Evolutionary conservation across 345 rosid species (phyloP).

Genomic region (Kandelia obovata): DNA sequence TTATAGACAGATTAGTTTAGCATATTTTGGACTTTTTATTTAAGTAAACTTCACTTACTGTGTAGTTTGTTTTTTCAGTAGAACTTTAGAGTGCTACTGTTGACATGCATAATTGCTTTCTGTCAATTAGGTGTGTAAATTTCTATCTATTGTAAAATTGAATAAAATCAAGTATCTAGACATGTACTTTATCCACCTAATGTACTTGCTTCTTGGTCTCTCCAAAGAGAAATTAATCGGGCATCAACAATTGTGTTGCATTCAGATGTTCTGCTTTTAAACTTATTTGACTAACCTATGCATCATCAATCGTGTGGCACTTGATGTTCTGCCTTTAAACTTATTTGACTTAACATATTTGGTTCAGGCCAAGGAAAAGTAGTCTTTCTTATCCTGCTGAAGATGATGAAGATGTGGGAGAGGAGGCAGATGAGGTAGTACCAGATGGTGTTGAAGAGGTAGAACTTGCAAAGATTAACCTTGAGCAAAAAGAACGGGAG

Average conservation of each 20-base stretch:
- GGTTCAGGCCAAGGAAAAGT: conserved; percentile 84
- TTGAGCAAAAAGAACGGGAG: conserved; percentile 73
- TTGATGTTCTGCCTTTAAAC: background rate
- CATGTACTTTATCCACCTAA: conserved; percentile 12
- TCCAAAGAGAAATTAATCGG: background rate
- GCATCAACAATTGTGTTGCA: too few relatives aligned
- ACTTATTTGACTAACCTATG: conserved; percentile 8
- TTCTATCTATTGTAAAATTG: conserved; percentile 4
- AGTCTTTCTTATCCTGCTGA: conserved; percentile 81
- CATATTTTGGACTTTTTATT: background rate
- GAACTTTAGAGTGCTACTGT: background rate
- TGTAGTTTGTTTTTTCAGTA: background rate
- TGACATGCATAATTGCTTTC: background rate
- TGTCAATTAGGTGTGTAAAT: background rate
- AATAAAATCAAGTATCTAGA: background rate
- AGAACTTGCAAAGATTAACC: conserved; percentile 83
- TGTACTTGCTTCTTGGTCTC: conserved; percentile 13
- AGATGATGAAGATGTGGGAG: conserved; percentile 94
- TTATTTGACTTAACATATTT: conserved; percentile 19
- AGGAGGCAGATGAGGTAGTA: conserved; percentile 96
- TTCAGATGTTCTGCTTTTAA: background rate
- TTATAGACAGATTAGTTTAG: background rate
- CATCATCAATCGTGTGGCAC: too few relatives aligned
- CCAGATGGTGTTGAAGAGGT: conserved; percentile 98
- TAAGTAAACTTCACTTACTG: background rate